Conservation (phyloP, 2,329 filamentous ascomycete genomes). For the Phialophora tarda region DNA sequence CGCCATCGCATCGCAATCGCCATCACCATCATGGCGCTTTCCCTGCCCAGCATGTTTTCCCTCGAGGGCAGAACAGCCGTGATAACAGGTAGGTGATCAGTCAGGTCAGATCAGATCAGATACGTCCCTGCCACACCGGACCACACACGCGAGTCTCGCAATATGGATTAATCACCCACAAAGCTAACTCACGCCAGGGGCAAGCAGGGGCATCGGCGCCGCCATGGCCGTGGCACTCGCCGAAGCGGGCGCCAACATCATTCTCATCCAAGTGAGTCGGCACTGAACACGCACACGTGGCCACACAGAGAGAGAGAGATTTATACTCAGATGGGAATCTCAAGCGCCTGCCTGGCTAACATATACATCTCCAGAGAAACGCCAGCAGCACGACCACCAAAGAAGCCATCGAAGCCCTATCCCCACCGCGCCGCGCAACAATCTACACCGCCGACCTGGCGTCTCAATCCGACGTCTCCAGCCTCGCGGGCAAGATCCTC, state of each 20-base stretch:
- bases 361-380: conserved; percentile 52
- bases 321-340: too few species aligned
- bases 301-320: too few species aligned
- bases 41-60: conserved; percentile 35
- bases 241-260: conserved; percentile 54
- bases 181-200: conserved; percentile 29
- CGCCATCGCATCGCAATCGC: neutral
- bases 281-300: neutral
- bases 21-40: conserved; percentile 14
- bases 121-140: neutral
- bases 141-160: neutral
- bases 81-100: conserved; percentile 47
- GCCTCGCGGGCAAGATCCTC: conserved; percentile 48
- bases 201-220: conserved; percentile 55
- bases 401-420: conserved; percentile 47
- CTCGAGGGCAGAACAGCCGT: conserved; percentile 50
- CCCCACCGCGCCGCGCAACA: conserved; percentile 48
- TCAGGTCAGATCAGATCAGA: neutral
- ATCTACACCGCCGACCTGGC: conserved; percentile 55
- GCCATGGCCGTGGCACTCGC: conserved; percentile 55
- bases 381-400: conserved; percentile 53
- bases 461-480: conserved; percentile 48
- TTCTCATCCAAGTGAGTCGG: conserved; percentile 44
- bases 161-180: neutral
- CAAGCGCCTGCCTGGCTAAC: neutral